Percentiles rank a stretch among this genome's conserved stretches.
Evolutionary conservation across 2,329 filamentous ascomycete genomes (phyloP).

Genomic region (Lachnellula arida): DNA sequence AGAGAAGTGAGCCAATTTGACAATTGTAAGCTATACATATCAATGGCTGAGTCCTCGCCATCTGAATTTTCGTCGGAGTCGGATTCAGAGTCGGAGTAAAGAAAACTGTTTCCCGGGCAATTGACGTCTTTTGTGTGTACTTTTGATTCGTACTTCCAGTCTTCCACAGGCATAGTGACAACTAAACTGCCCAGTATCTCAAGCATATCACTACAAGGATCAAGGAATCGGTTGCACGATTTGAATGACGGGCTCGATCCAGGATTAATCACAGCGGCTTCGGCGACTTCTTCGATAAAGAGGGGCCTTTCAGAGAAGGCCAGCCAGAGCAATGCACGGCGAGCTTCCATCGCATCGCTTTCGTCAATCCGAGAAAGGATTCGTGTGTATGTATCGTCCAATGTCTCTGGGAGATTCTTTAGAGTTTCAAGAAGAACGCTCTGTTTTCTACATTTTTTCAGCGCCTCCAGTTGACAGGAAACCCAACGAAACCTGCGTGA

Average conservation of each 20-base stretch:
- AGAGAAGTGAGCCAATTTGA: conserved; percentile 30
- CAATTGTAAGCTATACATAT: no score
- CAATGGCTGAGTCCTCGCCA: no score
- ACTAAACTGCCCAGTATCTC: conserved; percentile 2
- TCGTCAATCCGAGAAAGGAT: conserved; percentile 22
- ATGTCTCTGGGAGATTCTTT: conserved; percentile 12
- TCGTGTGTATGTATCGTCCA: conserved; percentile 25
- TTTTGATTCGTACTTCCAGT: no score
- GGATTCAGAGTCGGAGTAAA: no score
- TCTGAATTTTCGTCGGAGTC: no score
- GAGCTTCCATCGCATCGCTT: conserved; percentile 10
- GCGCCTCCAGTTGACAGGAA: conserved; percentile 30
- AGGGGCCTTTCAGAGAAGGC: conserved; percentile 22
- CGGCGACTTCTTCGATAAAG: conserved; percentile 22
- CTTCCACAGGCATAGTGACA: no score
- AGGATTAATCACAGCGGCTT: conserved; percentile 25
- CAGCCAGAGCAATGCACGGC: conserved; percentile 23
- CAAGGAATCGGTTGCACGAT: conserved; percentile 29
- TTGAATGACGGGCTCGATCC: conserved; percentile 24
- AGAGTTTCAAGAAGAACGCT: conserved; percentile 9
- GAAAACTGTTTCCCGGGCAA: no score
- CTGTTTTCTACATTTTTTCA: conserved; percentile 21
- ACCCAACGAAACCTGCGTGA: conserved; percentile 29
- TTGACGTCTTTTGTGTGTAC: no score
- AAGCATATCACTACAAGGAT: conserved; percentile 17